These are phyloP conservation scores for Corchorus olitorius DNA, from an alignment of 345 rosid species.

Conservation along the genomic window DNA sequence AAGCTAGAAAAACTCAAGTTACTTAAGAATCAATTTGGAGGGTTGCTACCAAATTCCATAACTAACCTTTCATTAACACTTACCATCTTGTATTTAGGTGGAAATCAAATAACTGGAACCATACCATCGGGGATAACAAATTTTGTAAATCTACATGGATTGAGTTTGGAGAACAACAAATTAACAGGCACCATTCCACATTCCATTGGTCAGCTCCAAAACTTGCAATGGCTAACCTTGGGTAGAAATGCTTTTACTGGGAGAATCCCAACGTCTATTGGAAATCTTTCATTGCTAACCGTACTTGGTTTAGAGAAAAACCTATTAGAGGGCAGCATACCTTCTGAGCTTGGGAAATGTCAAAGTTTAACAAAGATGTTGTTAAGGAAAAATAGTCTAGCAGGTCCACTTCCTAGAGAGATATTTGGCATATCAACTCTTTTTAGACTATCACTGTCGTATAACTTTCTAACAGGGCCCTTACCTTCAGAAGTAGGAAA, in stretches of 20 bases:
- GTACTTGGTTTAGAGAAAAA: not conserved
- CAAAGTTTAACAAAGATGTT: not conserved
- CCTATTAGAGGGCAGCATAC: constrained; percentile 1
- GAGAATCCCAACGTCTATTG: constrained; percentile 4
- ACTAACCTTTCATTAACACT: not conserved
- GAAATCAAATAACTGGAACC: not conserved
- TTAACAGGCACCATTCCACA: not conserved
- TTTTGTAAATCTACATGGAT: not conserved
- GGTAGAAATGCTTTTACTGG: not conserved
- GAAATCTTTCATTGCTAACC: not conserved
- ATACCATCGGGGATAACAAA: constrained; percentile 3
- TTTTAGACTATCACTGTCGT: not conserved
- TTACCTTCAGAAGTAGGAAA: constrained; percentile 5
- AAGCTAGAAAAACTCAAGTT: not conserved
- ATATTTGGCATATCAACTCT: not conserved
- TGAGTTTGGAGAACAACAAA: not conserved
- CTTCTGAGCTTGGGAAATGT: not conserved
- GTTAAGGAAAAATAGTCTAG: not conserved
- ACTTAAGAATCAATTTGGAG: not conserved
- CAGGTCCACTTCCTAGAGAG: not conserved
- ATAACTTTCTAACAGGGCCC: not conserved
- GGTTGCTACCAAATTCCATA: not conserved
- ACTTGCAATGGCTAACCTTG: not conserved
- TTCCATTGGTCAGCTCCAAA: not conserved
- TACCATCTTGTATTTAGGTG: no score